Evolutionary conservation across 129 eudicot genomes (phyloP).

Genomic region (Pseudognaphalium luteoalbum): DNA sequence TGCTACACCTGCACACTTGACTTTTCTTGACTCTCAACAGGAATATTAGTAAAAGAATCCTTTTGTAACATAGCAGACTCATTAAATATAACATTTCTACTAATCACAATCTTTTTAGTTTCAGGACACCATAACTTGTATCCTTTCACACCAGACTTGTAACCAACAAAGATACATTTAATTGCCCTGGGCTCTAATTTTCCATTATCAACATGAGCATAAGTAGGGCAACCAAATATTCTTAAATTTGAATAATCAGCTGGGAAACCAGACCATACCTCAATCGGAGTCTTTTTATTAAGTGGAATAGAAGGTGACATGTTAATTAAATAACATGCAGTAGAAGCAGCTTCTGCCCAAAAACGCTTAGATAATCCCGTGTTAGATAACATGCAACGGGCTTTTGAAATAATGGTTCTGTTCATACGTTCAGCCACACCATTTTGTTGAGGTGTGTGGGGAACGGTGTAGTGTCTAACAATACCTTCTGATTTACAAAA

Average conservation of each 20-base stretch:
- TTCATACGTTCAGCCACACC: slow-evolving; percentile 36
- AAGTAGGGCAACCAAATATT: slow-evolving; percentile 10
- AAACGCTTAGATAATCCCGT: slow-evolving; percentile 15
- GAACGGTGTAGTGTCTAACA: slow-evolving; percentile 18
- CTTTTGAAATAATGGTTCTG: slow-evolving; percentile 13
- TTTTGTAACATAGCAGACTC: not conserved
- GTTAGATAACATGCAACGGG: slow-evolving; percentile 24
- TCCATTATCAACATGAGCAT: slow-evolving; percentile 22
- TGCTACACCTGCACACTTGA: slow-evolving; percentile 23
- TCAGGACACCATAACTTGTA: slow-evolving; percentile 20
- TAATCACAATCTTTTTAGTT: slow-evolving; percentile 7
- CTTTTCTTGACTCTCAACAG: not conserved
- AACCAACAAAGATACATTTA: slow-evolving; percentile 19
- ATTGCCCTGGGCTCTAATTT: slow-evolving; percentile 18
- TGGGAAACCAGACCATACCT: slow-evolving; percentile 18
- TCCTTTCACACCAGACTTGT: slow-evolving; percentile 25
- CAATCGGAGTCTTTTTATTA: slow-evolving; percentile 6
- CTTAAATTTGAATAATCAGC: not conserved
- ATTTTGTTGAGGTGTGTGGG: slow-evolving; percentile 22
- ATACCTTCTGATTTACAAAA: slow-evolving; percentile 20
- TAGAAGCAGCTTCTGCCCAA: slow-evolving; percentile 4
- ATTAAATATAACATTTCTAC: slow-evolving; percentile 11
- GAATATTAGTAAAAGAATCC: slow-evolving; percentile 2
- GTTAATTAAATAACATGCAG: slow-evolving; percentile 6
- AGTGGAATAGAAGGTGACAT: slow-evolving; percentile 3